Conservation (phyloP, 108 stramenopile genomes). For the Hondaea fermentalgiana region DNA sequence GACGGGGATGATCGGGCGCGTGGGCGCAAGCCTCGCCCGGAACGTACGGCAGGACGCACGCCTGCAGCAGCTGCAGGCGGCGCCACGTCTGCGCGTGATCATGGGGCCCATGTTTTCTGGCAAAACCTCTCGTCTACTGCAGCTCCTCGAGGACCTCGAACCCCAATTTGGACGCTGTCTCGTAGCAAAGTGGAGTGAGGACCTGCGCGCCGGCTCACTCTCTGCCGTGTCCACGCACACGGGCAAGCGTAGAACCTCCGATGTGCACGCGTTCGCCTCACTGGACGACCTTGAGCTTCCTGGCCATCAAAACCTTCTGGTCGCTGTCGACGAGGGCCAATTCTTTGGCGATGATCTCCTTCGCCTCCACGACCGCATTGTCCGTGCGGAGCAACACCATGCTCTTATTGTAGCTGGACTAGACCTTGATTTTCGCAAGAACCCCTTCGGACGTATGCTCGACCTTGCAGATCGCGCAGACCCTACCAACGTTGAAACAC, state of each 20-base stretch:
- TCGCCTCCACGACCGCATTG: neutral
- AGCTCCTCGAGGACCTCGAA: neutral
- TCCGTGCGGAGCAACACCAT: neutral
- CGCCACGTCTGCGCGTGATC: neutral
- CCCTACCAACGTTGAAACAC: neutral
- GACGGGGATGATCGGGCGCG: no score
- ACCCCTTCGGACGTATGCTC: neutral
- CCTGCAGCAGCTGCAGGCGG: no score
- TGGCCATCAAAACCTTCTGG: neutral
- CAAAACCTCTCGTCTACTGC: neutral
- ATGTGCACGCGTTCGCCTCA: neutral
- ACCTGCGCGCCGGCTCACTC: neutral
- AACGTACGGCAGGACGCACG: no score
- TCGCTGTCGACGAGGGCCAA: neutral
- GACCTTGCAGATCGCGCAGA: neutral
- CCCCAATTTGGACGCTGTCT: neutral
- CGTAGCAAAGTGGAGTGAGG: neutral
- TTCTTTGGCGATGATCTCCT: neutral
- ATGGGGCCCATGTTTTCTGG: conserved; percentile 5
- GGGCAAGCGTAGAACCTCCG: neutral
- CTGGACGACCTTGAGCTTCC: neutral
- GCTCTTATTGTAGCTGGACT: neutral
- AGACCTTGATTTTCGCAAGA: neutral
- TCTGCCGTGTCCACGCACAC: neutral
- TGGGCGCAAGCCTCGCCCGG: no score